Conservation (phyloP, 371 early-diverging fungal genomes). For the Lichtheimia ornata region DNA sequence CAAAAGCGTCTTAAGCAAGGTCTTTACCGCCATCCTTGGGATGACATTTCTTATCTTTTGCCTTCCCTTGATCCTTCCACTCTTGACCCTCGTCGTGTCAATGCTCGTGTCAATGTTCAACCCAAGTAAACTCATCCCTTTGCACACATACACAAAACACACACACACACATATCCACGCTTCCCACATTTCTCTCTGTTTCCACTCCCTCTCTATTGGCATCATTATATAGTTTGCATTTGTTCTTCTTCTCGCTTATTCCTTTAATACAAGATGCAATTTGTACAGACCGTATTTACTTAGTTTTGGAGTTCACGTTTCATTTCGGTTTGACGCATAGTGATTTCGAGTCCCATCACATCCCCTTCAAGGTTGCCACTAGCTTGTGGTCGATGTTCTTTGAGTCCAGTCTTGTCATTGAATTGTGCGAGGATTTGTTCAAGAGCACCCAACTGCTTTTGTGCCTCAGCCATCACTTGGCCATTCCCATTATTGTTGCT, state of each 20-base stretch:
- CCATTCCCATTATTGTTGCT: too few species aligned
- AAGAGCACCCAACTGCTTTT: constrained; percentile 1
- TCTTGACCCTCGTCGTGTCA: constrained; percentile 54
- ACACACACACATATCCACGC: background rate
- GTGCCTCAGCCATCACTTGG: background rate
- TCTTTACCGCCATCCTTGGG: constrained; percentile 97
- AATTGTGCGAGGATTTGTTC: background rate
- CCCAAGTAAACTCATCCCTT: constrained; percentile 19
- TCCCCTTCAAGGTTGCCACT: constrained; percentile 4
- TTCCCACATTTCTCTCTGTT: background rate
- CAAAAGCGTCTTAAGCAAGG: constrained; percentile 98
- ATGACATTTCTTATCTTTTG: constrained; percentile 93
- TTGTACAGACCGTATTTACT: background rate
- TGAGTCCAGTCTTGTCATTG: constrained; percentile 10
- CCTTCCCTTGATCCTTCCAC: constrained; percentile 56
- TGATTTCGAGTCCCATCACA: background rate
- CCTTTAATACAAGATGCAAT: constrained; percentile 4
- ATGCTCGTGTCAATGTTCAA: constrained; percentile 51
- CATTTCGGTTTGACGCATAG: background rate
- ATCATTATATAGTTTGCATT: background rate
- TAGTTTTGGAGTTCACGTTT: constrained; percentile 2
- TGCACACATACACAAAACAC: background rate
- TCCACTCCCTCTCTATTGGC: background rate
- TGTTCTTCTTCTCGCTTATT: constrained; percentile 3
- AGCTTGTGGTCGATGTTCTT: constrained; percentile 9